Percentiles rank a stretch among this genome's conserved stretches.
Conservation (phyloP, 495 filamentous ascomycete species). For the Neurospora sp. region DNA sequence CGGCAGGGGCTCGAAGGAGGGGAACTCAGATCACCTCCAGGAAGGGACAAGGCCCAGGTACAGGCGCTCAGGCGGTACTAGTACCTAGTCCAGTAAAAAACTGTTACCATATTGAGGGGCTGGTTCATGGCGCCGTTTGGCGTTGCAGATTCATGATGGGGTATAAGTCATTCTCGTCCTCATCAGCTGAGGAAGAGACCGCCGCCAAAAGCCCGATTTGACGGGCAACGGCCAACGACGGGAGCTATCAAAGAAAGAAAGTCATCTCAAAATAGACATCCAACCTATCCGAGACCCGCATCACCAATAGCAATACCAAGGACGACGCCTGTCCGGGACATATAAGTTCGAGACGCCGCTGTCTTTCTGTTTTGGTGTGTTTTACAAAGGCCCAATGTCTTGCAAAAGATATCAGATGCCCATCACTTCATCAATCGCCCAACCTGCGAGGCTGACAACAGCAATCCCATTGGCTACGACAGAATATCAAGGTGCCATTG, state of each 20-base stretch:
- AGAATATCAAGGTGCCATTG: neutral
- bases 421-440: neutral
- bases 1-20: neutral
- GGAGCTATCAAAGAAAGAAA: neutral
- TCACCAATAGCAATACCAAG: neutral
- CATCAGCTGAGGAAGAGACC: neutral
- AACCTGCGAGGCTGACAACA: neutral
- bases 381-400: neutral
- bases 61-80: neutral
- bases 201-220: neutral
- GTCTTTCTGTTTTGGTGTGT: neutral
- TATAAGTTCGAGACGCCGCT: neutral
- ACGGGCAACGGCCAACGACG: neutral
- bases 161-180: neutral
- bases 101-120: neutral
- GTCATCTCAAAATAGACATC: neutral
- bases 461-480: neutral
- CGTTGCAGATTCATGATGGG: neutral
- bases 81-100: neutral
- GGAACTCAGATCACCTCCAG: neutral
- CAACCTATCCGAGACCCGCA: neutral
- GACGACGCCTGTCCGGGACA: neutral
- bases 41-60: neutral
- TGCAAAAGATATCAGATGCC: neutral
- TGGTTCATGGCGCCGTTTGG: neutral